phyloP scores from a whole-genome alignment of 208 protist species.

The Willaertia magna region DNA sequence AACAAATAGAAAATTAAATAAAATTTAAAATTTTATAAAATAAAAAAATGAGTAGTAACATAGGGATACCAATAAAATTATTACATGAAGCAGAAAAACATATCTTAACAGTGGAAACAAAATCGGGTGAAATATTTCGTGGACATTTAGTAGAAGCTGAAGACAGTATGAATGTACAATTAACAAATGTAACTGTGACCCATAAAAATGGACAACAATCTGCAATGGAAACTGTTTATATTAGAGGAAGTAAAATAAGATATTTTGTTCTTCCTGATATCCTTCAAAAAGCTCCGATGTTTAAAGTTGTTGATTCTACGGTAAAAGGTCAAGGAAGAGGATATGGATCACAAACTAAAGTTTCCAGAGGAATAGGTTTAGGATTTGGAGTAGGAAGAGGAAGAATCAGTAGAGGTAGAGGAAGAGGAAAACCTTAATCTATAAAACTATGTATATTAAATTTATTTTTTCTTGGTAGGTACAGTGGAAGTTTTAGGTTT shows the following conservation, averaged over 20 bases:
- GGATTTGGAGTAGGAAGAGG: not conserved
- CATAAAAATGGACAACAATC: constrained; percentile 42
- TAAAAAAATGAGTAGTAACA: constrained; percentile 30
- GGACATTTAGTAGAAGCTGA: constrained; percentile 63
- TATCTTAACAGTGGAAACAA: constrained; percentile 68
- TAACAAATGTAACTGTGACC: constrained; percentile 57
- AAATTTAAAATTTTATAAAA: too few relatives aligned
- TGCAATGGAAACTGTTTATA: constrained; percentile 53
- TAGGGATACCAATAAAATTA: constrained; percentile 70
- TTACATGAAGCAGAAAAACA: constrained; percentile 73
- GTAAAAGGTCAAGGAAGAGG: not conserved
- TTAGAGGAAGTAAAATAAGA: constrained; percentile 69
- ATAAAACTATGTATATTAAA: too few relatives aligned
- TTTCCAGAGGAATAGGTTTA: not conserved
- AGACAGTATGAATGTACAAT: constrained; percentile 75
- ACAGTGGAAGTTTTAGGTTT: not conserved
- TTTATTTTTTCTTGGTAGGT: too few relatives aligned
- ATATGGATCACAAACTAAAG: not conserved
- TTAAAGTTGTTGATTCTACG: constrained; percentile 41
- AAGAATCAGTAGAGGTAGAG: not conserved
- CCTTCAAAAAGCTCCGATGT: constrained; percentile 49
- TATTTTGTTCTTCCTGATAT: constrained; percentile 78
- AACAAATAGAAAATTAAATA: too few relatives aligned
- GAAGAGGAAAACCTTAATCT: too few relatives aligned
- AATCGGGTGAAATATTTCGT: constrained; percentile 67